Percentiles rank a stretch among this genome's conserved stretches.
phyloP scores from a whole-genome alignment of 768 basidiomycete species.

The Russula sp. region DNA sequence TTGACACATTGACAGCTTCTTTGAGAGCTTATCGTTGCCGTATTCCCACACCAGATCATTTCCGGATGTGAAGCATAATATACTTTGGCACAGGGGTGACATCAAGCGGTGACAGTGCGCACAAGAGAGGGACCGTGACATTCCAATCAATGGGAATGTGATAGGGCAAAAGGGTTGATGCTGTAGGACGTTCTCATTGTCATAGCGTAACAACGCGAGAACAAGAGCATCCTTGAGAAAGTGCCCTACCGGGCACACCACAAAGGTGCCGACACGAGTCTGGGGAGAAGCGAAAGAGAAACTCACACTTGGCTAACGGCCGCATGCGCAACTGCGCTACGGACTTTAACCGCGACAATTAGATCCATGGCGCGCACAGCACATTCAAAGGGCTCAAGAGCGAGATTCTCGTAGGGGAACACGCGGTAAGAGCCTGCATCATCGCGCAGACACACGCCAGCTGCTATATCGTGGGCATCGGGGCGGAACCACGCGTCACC shows the following conservation, averaged over 20 bases:
- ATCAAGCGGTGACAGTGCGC: slow-evolving; percentile 1
- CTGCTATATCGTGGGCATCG: slow-evolving; percentile 46
- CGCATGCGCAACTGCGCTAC: slow-evolving; percentile 51
- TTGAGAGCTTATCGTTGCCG: slow-evolving; percentile 9
- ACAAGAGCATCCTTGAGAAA: neutral
- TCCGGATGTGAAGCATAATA: slow-evolving; percentile 18
- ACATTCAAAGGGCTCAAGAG: slow-evolving; percentile 53
- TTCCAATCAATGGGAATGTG: neutral
- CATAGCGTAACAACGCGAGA: neutral
- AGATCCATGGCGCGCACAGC: slow-evolving; percentile 54
- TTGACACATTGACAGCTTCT: neutral
- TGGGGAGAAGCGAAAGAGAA: slow-evolving; percentile 1
- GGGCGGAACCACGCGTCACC: slow-evolving; percentile 56
- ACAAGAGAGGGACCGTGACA: neutral
- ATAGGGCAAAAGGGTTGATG: neutral
- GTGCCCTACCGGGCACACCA: neutral
- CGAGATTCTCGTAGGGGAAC: slow-evolving; percentile 53
- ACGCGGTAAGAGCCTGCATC: slow-evolving; percentile 50
- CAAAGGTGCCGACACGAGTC: neutral
- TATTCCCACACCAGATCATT: slow-evolving; percentile 19
- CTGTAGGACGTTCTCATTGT: neutral
- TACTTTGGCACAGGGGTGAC: neutral
- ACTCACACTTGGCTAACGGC: slow-evolving; percentile 48
- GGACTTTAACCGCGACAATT: slow-evolving; percentile 53
- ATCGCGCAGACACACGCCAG: slow-evolving; percentile 51